Evolutionary conservation across 345 rosid species (phyloP), one percentile per base, ranked within the genome.

Genomic region (Aquilaria yunnanensis): DNA sequence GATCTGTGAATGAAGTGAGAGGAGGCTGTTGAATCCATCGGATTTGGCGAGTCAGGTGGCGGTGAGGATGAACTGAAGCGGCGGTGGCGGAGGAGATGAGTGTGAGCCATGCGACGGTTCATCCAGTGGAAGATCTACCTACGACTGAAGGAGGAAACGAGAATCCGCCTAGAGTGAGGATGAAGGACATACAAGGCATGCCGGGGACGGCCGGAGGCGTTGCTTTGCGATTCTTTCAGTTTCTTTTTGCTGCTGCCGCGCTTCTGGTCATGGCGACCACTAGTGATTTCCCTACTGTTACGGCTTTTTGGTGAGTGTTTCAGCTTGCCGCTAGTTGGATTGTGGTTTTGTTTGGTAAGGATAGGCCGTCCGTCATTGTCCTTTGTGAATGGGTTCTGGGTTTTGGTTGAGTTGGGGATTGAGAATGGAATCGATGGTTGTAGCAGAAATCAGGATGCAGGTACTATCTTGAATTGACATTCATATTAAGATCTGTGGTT

Each of bases 21-120:
- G 14, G 43, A 37, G 43, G 5, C 7, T 37, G 43, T 37, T 37
- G 43, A 37, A 37, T 37, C 43, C 7, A 3, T 37, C 43, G 8
- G 43, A 8, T 56, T 48, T 48, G 56, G 29, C 48, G 51, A 66
- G 62, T 37, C 16, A 31, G 13, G 57, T 54, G 54, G 63, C 56
- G 33, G 67, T 66, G 84, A 70, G 71, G 68, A 77, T 72, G 84
- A 72, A 71, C 68, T 81, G 72, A 72, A 60, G 66, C 32, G 60
- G 33, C 5, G 57, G 67, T 51, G 58, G 70, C 67, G 43, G 43
- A 37, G 43, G 43, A 76, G 78, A 94, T 94, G 97, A 90, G 64
- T 72, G 88, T 80, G 85, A 87, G 97, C 81, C 91, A 86, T 75
- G 89, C 95, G 23, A 77, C 90, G 65, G 77, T 75, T 76, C 90